These are phyloP conservation scores for Aureobasidium sp. DNA, from an alignment of 2,329 filamentous ascomycete species.

Conservation along the genomic window DNA sequence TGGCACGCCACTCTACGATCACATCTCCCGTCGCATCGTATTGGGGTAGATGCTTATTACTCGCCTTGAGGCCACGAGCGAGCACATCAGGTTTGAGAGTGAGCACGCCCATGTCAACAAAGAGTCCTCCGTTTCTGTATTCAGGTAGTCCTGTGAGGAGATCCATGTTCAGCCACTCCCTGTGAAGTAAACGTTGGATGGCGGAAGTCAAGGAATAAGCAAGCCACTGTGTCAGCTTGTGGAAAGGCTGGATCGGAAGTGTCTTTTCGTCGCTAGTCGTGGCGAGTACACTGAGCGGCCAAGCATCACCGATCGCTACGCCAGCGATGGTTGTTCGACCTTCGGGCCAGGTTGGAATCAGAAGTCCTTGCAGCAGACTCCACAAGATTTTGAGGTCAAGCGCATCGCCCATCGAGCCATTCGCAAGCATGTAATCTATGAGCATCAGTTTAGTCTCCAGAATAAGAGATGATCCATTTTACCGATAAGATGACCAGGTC, in stretches of 20 bases:
- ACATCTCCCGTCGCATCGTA: constrained; percentile 76
- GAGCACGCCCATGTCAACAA: constrained; percentile 69
- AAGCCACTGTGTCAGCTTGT: constrained; percentile 86
- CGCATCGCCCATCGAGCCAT: too few species aligned
- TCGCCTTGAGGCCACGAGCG: constrained; percentile 68
- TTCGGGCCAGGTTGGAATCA: constrained; percentile 85
- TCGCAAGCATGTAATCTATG: too few species aligned
- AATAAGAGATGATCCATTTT: too few species aligned
- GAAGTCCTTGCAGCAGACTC: constrained; percentile 84
- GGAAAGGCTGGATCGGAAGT: constrained; percentile 64
- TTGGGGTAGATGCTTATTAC: constrained; percentile 71
- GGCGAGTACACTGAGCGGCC: constrained; percentile 67
- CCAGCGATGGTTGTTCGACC: constrained; percentile 87
- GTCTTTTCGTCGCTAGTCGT: constrained; percentile 66
- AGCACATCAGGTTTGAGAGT: constrained; percentile 47
- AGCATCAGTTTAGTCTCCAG: too few species aligned
- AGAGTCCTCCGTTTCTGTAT: constrained; percentile 87
- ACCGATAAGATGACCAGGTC: constrained; percentile 92
- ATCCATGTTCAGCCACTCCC: constrained; percentile 58
- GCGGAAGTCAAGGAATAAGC: constrained; percentile 88
- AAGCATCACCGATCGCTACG: constrained; percentile 86
- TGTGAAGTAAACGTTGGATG: constrained; percentile 59
- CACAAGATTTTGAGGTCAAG: constrained; percentile 87
- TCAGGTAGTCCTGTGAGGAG: constrained; percentile 87
- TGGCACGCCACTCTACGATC: constrained; percentile 77